Evolutionary conservation across 495 filamentous ascomycete species (phyloP).

Genomic region (Talaromyces wortmannii): DNA sequence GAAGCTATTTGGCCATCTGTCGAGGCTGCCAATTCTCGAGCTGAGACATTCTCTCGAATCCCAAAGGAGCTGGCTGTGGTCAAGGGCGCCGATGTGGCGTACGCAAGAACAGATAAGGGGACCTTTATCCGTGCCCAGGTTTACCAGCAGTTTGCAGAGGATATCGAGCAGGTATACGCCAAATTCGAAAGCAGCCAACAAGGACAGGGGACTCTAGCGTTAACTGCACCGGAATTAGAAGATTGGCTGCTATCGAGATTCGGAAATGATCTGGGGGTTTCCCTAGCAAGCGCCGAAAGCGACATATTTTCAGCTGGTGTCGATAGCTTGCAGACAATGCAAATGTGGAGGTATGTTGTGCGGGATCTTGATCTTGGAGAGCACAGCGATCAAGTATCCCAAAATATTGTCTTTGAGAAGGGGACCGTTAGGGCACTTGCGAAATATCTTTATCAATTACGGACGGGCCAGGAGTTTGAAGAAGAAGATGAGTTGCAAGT

Average conservation of each 20-base stretch:
- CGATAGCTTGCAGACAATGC: constrained; percentile 56
- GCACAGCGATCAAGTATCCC: constrained; percentile 9
- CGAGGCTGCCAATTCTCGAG: constrained; percentile 38
- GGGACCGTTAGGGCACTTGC: constrained; percentile 41
- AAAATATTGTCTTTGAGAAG: constrained; percentile 47
- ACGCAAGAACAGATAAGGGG: constrained; percentile 48
- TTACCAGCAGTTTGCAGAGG: constrained; percentile 34
- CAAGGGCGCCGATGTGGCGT: constrained; percentile 30
- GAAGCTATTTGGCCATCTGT: constrained; percentile 40
- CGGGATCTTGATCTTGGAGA: constrained; percentile 32
- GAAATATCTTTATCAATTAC: constrained; percentile 31
- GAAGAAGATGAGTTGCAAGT: constrained; percentile 19
- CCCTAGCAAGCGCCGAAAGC: constrained; percentile 25
- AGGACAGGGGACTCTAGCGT: constrained; percentile 13
- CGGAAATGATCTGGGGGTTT: constrained; percentile 29
- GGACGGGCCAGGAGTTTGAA: constrained; percentile 17
- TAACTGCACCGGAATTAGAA: constrained; percentile 31
- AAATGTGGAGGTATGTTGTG: constrained; percentile 44
- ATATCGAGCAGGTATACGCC: constrained; percentile 43
- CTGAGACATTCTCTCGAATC: constrained; percentile 50
- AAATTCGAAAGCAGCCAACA: constrained; percentile 14
- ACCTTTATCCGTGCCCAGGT: constrained; percentile 50
- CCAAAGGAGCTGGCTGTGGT: constrained; percentile 45
- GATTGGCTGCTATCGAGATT: constrained; percentile 28
- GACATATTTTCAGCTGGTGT: constrained; percentile 52